These are phyloP conservation scores for Fusarium poae DNA, from an alignment of 2,329 filamentous ascomycete species.

Conservation along the genomic window DNA sequence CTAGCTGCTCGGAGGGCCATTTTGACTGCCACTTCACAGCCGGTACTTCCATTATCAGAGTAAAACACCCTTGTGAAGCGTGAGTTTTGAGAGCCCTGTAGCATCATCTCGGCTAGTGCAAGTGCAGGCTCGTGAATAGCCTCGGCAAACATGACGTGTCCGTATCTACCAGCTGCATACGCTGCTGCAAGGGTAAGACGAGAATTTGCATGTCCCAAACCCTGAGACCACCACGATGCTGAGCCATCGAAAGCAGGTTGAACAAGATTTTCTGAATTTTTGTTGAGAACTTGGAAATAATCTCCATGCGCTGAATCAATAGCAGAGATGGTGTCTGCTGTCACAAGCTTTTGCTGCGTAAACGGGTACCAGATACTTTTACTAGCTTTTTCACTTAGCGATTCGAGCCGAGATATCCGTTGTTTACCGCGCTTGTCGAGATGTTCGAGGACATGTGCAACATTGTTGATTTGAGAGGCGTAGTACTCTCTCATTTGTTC, in stretches of 20 bases:
- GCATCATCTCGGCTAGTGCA: slow-evolving; percentile 73
- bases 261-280: slow-evolving; percentile 25
- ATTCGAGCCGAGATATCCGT: slow-evolving; percentile 70
- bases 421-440: slow-evolving; percentile 67
- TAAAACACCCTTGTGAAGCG: slow-evolving; percentile 81
- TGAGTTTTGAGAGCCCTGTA: slow-evolving; percentile 71
- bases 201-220: slow-evolving; percentile 83
- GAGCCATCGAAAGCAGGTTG: slow-evolving; percentile 82
- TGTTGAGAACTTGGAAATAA: slow-evolving; percentile 73
- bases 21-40: slow-evolving; percentile 85
- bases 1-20: slow-evolving; percentile 82
- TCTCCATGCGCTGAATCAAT: slow-evolving; percentile 87
- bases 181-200: slow-evolving; percentile 79
- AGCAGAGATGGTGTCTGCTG: slow-evolving; percentile 72
- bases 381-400: slow-evolving; percentile 72
- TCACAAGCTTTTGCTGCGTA: slow-evolving; percentile 79
- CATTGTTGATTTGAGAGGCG: slow-evolving; percentile 56
- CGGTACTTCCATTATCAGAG: slow-evolving; percentile 86
- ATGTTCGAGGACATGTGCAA: slow-evolving; percentile 62
- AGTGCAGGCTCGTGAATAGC: slow-evolving; percentile 84
- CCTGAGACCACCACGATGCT: slow-evolving; percentile 93
- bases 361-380: slow-evolving; percentile 87
- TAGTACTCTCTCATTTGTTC: slow-evolving; percentile 76
- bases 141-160: slow-evolving; percentile 89
- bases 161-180: slow-evolving; percentile 85